These are phyloP conservation scores for Calonectria naviculata DNA, from an alignment of 2,329 filamentous ascomycete genomes.

Conservation along the genomic window DNA sequence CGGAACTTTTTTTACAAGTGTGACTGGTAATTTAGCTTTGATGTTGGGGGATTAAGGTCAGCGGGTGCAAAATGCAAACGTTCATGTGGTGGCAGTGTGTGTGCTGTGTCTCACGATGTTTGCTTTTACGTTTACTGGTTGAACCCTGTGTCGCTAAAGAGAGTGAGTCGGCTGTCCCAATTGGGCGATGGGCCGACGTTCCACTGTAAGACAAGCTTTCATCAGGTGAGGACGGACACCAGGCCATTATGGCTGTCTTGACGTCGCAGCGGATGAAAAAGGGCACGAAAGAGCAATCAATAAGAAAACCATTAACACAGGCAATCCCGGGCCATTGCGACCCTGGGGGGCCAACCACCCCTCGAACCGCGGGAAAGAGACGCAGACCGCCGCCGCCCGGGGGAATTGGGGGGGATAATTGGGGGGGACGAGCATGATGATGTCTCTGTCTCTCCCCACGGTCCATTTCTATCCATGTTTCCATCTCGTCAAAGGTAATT, in stretches of 20 bases:
- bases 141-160: no score
- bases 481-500: constrained; percentile 16
- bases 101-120: background rate
- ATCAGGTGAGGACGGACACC: background rate
- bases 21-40: no score
- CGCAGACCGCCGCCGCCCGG: background rate
- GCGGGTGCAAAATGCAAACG: background rate
- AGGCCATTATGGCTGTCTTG: background rate
- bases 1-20: background rate
- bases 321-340: background rate
- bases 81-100: background rate
- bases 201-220: background rate
- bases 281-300: background rate
- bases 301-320: background rate
- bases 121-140: background rate
- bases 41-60: background rate
- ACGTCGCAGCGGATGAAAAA: background rate
- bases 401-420: no score
- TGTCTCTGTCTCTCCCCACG: background rate
- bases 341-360: background rate
- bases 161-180: background rate
- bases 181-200: background rate
- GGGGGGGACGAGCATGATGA: no score
- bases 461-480: constrained; percentile 4
- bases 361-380: background rate